phyloP scores from a whole-genome alignment of 1,139 yeast species.

The Pichia cactophila region DNA sequence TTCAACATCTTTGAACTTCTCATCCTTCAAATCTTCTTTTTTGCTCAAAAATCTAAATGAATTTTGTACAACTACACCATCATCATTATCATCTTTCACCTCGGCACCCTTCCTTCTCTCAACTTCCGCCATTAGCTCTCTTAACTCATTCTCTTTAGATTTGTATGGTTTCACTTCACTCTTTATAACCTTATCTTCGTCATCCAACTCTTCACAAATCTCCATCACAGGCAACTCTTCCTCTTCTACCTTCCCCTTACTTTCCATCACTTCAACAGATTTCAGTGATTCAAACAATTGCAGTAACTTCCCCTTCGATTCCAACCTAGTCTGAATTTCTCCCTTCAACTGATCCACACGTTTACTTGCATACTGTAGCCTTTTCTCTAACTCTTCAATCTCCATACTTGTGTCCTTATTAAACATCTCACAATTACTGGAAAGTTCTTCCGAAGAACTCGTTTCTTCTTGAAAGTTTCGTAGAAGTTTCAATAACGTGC shows the following conservation, averaged over 20 bases:
- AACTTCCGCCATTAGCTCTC: constrained; percentile 2
- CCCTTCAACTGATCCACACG: constrained; percentile 34
- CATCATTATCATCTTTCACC: constrained; percentile 57
- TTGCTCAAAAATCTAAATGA: background rate
- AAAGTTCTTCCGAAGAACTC: constrained; percentile 16
- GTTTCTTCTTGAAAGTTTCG: constrained; percentile 10
- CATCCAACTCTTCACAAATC: constrained; percentile 79
- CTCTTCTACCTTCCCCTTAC: too few species aligned
- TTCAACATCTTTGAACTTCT: background rate
- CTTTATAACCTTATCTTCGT: constrained; percentile 56
- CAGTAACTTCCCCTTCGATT: constrained; percentile 31
- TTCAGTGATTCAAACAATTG: constrained; percentile 27
- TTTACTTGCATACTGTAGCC: constrained; percentile 32
- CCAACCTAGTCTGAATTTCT: constrained; percentile 40
- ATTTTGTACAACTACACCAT: constrained; percentile 52
- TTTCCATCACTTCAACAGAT: constrained; percentile 15
- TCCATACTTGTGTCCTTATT: constrained; percentile 34
- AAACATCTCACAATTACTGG: constrained; percentile 15
- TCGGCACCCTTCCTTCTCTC: background rate
- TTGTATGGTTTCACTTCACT: constrained; percentile 32
- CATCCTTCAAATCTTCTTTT: background rate
- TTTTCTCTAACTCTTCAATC: constrained; percentile 34
- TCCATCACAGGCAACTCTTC: constrained; percentile 57
- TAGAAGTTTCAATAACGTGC: constrained; percentile 14
- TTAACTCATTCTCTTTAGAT: constrained; percentile 8